These are phyloP conservation scores for Sclerotinia nivalis DNA, from an alignment of 2,329 filamentous ascomycete species.

Conservation along the genomic window DNA sequence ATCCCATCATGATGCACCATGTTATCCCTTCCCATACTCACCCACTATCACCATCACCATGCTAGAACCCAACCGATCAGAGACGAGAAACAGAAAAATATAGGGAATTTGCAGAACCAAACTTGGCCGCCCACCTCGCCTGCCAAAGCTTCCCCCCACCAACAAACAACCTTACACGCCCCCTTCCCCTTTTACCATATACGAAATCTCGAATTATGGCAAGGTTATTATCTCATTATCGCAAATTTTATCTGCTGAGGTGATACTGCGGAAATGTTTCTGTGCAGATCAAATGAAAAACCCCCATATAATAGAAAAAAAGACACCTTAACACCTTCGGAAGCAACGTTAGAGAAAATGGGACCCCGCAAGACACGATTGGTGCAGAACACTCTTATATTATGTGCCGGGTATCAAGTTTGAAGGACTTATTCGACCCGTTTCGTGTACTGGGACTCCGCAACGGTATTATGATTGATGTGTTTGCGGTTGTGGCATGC, in stretches of 20 bases:
- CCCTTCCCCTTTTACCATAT: slow-evolving; percentile 19
- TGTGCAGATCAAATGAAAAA: slow-evolving; percentile 23
- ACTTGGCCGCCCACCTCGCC: slow-evolving; percentile 20
- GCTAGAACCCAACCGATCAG: slow-evolving; percentile 9
- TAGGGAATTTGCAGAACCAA: slow-evolving; percentile 16
- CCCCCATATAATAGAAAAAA: slow-evolving; percentile 23
- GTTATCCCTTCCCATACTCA: slow-evolving; percentile 8
- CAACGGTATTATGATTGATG: slow-evolving; percentile 65
- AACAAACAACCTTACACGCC: slow-evolving; percentile 3
- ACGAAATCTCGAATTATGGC: slow-evolving; percentile 13
- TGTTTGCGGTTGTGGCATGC: slow-evolving; percentile 80
- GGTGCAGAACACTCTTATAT: slow-evolving; percentile 41
- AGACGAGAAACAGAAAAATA: slow-evolving; percentile 3
- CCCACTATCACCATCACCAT: slow-evolving; percentile 18
- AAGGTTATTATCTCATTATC: slow-evolving; percentile 36
- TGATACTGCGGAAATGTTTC: slow-evolving; percentile 3
- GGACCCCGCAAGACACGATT: slow-evolving; percentile 39
- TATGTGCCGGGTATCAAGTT: slow-evolving; percentile 61
- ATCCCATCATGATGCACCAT: slow-evolving; percentile 17
- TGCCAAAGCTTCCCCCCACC: slow-evolving; percentile 5
- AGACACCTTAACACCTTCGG: slow-evolving; percentile 39
- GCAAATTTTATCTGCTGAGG: slow-evolving; percentile 29
- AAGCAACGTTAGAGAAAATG: slow-evolving; percentile 32
- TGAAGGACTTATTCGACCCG: slow-evolving; percentile 40
- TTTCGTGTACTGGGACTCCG: slow-evolving; percentile 35